Base-by-base conservation (phyloP, 2,329 filamentous ascomycete genomes). In the Colletotrichum plurivorum region DNA sequence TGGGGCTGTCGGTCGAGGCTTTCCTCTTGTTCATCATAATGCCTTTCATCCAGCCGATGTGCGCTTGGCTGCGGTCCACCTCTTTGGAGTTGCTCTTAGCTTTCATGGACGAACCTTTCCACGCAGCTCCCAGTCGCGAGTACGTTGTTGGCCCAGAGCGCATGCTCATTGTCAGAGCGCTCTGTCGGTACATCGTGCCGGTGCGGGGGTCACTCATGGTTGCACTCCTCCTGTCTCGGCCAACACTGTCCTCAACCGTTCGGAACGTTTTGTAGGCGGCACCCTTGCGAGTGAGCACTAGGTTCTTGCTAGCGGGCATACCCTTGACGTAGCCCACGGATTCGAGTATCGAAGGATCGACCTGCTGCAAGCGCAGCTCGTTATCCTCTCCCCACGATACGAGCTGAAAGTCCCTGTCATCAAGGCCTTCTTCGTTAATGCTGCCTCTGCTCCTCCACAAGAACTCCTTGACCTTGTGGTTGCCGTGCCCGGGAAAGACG, bases 311-410 rank as follows among this genome's bases (percentile, higher is more conserved):
- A 20, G 91, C 88, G 4, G 86, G 85, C 59, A 85, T 86, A 5
- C 93, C 94, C 76, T 91, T 94, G 53, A 89, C 84, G 76, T 93
- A 93, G 3, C 93, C 94, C 16, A 97, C 91, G 2, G 88, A 84
- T 67, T 88, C 84, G 1, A 96, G 83, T 36, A 90, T 83, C 27
- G 89, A 83, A 1, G 89, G 82, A 48, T 93, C 88, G 20, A 94
- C 87, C 55, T 90, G 90, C 76, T 97, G 93, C 31, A 98, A 84
- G 56, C 93, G 91, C 36, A 98, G 84, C 75, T 94, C 89, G 73
- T 92, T 93, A 78, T 98, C 95, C 56, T 93, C 91, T 27, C 94
- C 94, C 95, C 95, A 98, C 0, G 95, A 95, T 0, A 98, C 93
- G 18, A 98, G 85, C 78, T 98, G 95, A 72, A 97, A 98, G 60